Base-by-base conservation (phyloP, 345 rosid species). In the Citrus mangshanensis region DNA sequence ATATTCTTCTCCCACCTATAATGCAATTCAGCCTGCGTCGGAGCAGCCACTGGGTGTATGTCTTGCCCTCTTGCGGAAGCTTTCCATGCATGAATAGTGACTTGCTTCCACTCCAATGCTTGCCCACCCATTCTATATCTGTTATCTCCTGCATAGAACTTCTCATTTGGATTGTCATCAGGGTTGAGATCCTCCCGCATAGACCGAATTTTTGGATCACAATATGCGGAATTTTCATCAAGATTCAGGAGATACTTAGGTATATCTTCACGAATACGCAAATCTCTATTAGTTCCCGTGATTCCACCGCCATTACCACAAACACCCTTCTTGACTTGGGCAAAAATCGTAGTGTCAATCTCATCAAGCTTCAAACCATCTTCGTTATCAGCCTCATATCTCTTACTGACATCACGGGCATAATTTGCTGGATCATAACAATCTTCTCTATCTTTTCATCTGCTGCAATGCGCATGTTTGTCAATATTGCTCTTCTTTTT, bases 301-400 rank as follows among this genome's bases (percentile, higher is more conserved):
- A 95, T 93, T 56, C 98, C 98, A 81, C 95, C 95, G 74, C 98
- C 97, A 6, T 97, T 89, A 56, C 93, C 89, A 46, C 93, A 87
- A 42, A 95, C 97, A 87, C 97, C 95, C 84, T 91, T 93, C 82
- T 93, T 96, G 55, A 93, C 95, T 83, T 92, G 89, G n/a, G 97
- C 95, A 78, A 91, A 91, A 79, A 92, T 97, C 93, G 91, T 95
- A 76, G 92, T 97, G 68, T 89, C 87, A 84, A 93, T 91, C 86
- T 95, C 97, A 67, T 89, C 92, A 9, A 89, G 89, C 83, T 88
- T 93, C 21, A 95, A 96, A n/a, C 91, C 91, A 9, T 92, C 96
- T 51, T 84, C 94, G 25, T 90, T 90, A 69, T 88, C 87, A 24
- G 77, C 84, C 37, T 75, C 5, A 3, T 46, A 1, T 13, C 51